Percentiles rank a stretch among this genome's conserved stretches.
These are phyloP conservation scores for Pelagomonas calceolata DNA, from an alignment of 108 stramenopile genomes.

Conservation along the genomic window DNA sequence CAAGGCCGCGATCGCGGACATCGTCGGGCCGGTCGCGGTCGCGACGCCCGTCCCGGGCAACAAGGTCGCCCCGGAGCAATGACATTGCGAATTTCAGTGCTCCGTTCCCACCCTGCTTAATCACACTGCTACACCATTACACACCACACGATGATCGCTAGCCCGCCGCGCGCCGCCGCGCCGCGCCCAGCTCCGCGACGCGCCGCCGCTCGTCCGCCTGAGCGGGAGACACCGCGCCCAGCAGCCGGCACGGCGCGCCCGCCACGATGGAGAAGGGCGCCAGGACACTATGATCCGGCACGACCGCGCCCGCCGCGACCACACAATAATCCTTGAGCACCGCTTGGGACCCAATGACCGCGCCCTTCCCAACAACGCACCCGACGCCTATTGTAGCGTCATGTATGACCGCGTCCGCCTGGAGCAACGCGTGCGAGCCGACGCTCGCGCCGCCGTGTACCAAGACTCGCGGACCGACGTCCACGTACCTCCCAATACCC, in stretches of 20 bases:
- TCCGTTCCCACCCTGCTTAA: no score
- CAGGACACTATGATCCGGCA: neutral
- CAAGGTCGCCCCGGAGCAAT: no score
- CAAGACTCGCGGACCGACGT: constrained; percentile 7
- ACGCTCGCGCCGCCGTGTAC: no score
- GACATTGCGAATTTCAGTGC: no score
- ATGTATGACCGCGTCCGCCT: neutral
- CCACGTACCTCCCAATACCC: constrained; percentile 20
- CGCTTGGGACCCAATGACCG: neutral
- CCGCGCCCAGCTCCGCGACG: no score
- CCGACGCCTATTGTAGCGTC: neutral
- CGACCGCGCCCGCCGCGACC: neutral
- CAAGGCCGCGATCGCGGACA: no score
- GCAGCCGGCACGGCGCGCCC: neutral
- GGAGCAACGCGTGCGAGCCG: neutral
- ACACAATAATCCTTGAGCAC: neutral
- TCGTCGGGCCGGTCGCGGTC: no score
- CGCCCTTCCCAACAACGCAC: neutral
- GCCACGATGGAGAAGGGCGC: neutral
- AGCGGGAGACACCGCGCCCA: neutral
- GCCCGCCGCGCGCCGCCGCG: no score
- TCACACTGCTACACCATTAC: no score
- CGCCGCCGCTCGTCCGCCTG: no score
- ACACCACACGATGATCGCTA: no score
- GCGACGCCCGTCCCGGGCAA: no score